Conservation (phyloP, 2,329 filamentous ascomycete genomes). For the Lachnellula cervina region DNA sequence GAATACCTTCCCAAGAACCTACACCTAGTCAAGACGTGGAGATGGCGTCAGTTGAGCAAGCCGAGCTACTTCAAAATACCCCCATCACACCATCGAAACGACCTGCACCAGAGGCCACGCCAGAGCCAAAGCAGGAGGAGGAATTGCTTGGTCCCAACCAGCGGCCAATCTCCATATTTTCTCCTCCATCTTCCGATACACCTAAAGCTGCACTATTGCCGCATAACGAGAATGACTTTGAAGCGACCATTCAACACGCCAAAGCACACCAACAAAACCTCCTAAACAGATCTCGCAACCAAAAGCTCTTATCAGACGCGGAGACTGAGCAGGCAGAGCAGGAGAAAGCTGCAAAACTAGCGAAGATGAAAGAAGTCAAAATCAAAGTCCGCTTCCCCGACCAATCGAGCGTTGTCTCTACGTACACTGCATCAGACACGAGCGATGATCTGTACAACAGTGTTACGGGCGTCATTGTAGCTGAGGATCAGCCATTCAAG, state of each 20-base stretch:
- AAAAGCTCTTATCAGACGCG: constrained; percentile 73
- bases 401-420: constrained; percentile 69
- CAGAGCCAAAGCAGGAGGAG: constrained; percentile 4
- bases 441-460: constrained; percentile 68
- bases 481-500: constrained; percentile 62
- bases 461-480: constrained; percentile 66
- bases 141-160: constrained; percentile 28
- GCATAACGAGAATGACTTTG: constrained; percentile 70
- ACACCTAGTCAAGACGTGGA: background rate
- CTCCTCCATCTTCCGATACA: constrained; percentile 67
- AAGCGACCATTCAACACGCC: constrained; percentile 69
- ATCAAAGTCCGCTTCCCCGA: constrained; percentile 87
- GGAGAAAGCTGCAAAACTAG: constrained; percentile 60
- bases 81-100: constrained; percentile 9
- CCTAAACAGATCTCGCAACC: constrained; percentile 59
- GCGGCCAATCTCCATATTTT: constrained; percentile 65
- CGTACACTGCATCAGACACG: constrained; percentile 64
- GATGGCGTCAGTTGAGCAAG: background rate
- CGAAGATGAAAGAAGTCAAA: constrained; percentile 61
- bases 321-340: constrained; percentile 69
- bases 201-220: constrained; percentile 67
- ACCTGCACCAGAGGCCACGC: constrained; percentile 4
- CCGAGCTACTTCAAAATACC: constrained; percentile 2
- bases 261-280: constrained; percentile 69
- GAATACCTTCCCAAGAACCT: constrained; percentile 11